These are phyloP conservation scores for Sclerotinia spermophila DNA, from an alignment of 2,329 filamentous ascomycete genomes.

Conservation along the genomic window DNA sequence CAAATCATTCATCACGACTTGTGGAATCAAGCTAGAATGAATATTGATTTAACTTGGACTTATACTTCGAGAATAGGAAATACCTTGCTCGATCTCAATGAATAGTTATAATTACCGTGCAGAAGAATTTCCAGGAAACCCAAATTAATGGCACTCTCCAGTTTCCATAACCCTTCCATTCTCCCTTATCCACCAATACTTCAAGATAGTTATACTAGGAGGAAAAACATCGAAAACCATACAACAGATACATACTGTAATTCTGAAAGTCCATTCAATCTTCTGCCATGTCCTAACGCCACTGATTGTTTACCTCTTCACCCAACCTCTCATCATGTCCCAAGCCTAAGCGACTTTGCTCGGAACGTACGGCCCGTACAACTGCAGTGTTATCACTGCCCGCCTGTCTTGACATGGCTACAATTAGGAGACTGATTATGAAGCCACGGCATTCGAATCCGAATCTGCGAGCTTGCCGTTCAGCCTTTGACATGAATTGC, in stretches of 20 bases:
- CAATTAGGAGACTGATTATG: not conserved
- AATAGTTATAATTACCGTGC: not conserved
- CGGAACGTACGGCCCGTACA: rapidly evolving
- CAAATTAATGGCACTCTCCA: not conserved
- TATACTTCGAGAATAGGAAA: not conserved
- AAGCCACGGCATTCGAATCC: too few relatives aligned
- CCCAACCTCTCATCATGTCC: not conserved
- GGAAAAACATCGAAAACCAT: not conserved
- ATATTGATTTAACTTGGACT: not conserved
- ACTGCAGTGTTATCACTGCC: not conserved
- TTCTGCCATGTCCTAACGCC: not conserved
- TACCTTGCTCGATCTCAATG: not conserved
- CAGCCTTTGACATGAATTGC: not conserved
- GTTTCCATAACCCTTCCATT: not conserved
- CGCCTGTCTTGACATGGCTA: not conserved
- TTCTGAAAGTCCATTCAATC: not conserved
- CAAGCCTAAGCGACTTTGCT: rapidly evolving
- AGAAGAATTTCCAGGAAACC: not conserved
- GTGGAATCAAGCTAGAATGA: not conserved
- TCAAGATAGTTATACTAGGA: not conserved
- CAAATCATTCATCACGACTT: not conserved
- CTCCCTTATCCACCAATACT: too few relatives aligned
- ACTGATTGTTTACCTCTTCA: too few relatives aligned
- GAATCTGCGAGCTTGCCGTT: not conserved
- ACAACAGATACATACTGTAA: not conserved